Evolutionary conservation across 345 rosid species (phyloP), one percentile per base, ranked within the genome.

Genomic region (Populus simonii): DNA sequence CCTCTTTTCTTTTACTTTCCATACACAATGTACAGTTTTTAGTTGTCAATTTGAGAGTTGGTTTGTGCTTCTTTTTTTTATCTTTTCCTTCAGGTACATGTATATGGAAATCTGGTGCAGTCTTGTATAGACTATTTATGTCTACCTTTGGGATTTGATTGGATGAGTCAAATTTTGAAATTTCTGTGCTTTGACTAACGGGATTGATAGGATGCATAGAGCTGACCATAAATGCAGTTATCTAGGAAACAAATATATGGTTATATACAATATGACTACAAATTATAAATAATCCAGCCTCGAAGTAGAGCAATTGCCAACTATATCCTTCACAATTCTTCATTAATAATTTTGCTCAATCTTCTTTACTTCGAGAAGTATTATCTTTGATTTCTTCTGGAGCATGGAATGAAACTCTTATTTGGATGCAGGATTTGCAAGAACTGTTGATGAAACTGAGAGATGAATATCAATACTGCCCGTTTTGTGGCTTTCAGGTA

Each of bases 401-500:
- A 25, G 6, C 3, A 1, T 71, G 12, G 5, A 16, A 7, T 72
- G 29, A 23, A 62, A 3, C 3, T 39, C 15, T 57, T 74, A 27
- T 62, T 25, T 88, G 82, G 76, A 76, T 89, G 83, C 92, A 93
- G 97, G 94, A 93, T 84, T 88, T 93, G 88, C 86, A 78, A 79
- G 92, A 84, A 66, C 76, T 92, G 59, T 85, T 93, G 85, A 87
- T 82, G 86, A 91, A 88, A 85, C 83, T 92, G 80, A 88, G 97
- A 82, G 96, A 86, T 59, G 93, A 93, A 76, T 82, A 88, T 85
- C 87, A 80, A 49, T 93, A 96, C 74, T 96, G 94, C 83, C 89
- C 85, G 36, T 96, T 93, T 82, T 92, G 96, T 81, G 98, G 98
- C 65, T 88, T 90, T 79, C 92, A 86, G 96, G 98, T 88, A 51